Percentiles rank a stretch among this genome's conserved stretches.
phyloP scores from a whole-genome alignment of 495 filamentous ascomycete species.

The Aspergillus olivimuriae region DNA sequence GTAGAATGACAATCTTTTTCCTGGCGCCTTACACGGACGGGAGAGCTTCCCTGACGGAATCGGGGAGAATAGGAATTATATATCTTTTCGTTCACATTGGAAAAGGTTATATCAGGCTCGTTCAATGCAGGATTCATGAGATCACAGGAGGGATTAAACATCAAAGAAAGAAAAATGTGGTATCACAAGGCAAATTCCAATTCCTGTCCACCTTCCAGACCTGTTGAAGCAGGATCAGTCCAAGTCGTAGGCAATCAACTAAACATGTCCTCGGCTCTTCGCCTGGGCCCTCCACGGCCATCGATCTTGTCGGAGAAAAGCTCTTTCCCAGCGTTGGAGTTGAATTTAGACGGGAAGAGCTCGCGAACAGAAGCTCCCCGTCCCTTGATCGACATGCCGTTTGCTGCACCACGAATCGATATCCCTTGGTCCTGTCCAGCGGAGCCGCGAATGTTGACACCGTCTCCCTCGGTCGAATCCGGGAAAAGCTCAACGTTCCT shows the following conservation, averaged over 20 bases:
- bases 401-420: conserved; percentile 57
- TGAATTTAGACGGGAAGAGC: conserved; percentile 63
- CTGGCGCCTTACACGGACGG: too few relatives aligned
- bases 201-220: too few relatives aligned
- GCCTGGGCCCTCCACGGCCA: conserved; percentile 42
- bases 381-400: conserved; percentile 42
- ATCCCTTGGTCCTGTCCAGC: conserved; percentile 51
- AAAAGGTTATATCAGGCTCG: neutral
- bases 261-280: conserved; percentile 48
- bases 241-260: conserved; percentile 19
- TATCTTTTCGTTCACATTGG: too few relatives aligned
- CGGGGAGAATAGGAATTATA: neutral
- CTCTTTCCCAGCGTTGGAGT: conserved; percentile 62
- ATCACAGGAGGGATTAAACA: conserved; percentile 1
- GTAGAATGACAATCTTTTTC: too few relatives aligned
- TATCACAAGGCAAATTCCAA: too few relatives aligned
- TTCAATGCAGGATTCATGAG: neutral
- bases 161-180: conserved; percentile 1
- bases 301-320: conserved; percentile 54
- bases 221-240: too few relatives aligned
- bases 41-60: too few relatives aligned
- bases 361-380: conserved; percentile 53
- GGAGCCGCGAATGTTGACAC: conserved; percentile 58
- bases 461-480: conserved; percentile 19
- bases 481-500: conserved; percentile 39